A percentile compares a stretch with the other conserved stretches of the same genome.
phyloP scores from a whole-genome alignment of 495 filamentous ascomycete genomes.

The Daldinia grandis region DNA sequence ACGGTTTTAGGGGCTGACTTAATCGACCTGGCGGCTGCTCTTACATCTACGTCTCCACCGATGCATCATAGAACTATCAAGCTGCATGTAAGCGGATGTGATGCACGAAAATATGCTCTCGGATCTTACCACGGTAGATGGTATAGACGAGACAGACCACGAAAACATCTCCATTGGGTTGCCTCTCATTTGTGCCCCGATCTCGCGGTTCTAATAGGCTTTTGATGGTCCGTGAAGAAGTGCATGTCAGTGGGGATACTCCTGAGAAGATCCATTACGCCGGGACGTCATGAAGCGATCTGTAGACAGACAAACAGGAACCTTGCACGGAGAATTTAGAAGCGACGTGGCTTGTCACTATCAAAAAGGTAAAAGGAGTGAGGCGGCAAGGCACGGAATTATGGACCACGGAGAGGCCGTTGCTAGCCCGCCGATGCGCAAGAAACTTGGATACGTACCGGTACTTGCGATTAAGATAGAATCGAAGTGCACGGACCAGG shows the following conservation, averaged over 20 bases:
- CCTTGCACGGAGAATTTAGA: conserved; percentile 13
- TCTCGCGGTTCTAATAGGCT: conserved; percentile 7
- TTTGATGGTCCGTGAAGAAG: conserved; percentile 17
- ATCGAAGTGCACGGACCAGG: conserved; percentile 6
- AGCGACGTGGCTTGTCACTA: conserved; percentile 32
- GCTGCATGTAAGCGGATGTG: conserved; percentile 19
- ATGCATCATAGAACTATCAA: conserved; percentile 15
- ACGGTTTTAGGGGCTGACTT: conserved; percentile 9
- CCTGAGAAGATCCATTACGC: background rate
- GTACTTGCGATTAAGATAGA: conserved; percentile 4
- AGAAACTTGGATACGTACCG: conserved; percentile 4
- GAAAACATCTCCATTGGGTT: conserved; percentile 24
- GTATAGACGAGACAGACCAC: conserved; percentile 12
- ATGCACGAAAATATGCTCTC: conserved; percentile 7
- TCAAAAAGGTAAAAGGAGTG: conserved; percentile 24
- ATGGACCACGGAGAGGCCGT: conserved; percentile 44
- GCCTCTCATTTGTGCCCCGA: conserved; percentile 25
- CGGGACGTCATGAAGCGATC: conserved; percentile 10
- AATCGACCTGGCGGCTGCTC: conserved; percentile 39
- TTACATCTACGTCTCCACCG: conserved; percentile 28
- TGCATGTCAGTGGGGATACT: conserved; percentile 8
- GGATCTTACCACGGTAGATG: conserved; percentile 17
- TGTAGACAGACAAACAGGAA: conserved; percentile 9
- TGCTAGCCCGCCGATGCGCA: conserved; percentile 34
- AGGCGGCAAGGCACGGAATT: conserved; percentile 39